phyloP scores from a whole-genome alignment of 768 basidiomycete genomes.

The Pleurotus citrinopileatus region DNA sequence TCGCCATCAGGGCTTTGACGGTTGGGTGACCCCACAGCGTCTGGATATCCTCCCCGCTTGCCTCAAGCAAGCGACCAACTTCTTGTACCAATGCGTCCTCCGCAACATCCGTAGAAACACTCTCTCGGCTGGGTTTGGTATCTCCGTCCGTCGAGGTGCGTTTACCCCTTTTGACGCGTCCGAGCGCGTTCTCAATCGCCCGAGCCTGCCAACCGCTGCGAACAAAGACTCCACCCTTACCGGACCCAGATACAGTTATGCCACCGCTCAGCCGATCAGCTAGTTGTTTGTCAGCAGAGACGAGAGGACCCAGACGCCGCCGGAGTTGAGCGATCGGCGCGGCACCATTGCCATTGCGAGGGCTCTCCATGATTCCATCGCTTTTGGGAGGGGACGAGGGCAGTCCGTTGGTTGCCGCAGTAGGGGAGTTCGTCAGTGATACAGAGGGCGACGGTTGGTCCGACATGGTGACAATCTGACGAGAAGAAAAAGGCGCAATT shows the following conservation, averaged over 20 bases:
- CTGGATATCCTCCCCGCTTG: slow-evolving; percentile 61
- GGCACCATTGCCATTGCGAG: slow-evolving; percentile 26
- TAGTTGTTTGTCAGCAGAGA: slow-evolving; percentile 59
- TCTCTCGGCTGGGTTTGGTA: slow-evolving; percentile 29
- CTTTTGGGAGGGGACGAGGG: slow-evolving; percentile 18
- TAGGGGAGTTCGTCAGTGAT: slow-evolving; percentile 28
- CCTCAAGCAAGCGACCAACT: slow-evolving; percentile 56
- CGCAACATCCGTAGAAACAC: slow-evolving; percentile 29
- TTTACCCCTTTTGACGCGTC: slow-evolving; percentile 33
- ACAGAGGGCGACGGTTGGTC: slow-evolving; percentile 39
- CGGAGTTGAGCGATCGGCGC: slow-evolving; percentile 55
- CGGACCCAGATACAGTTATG: slow-evolving; percentile 69
- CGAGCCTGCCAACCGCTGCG: slow-evolving; percentile 81
- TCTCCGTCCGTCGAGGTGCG: slow-evolving; percentile 26
- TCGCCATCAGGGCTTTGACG: slow-evolving; percentile 65
- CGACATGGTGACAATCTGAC: slow-evolving; percentile 24
- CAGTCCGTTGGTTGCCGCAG: slow-evolving; percentile 14
- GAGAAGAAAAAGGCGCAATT: slow-evolving; percentile 22
- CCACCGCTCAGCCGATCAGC: slow-evolving; percentile 76
- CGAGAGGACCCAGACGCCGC: slow-evolving; percentile 55
- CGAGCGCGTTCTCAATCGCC: slow-evolving; percentile 52
- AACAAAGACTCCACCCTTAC: slow-evolving; percentile 72
- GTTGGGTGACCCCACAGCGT: slow-evolving; percentile 72
- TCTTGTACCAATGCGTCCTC: slow-evolving; percentile 59
- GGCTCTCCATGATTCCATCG: slow-evolving; percentile 19